Evolutionary conservation across 2,329 filamentous ascomycete species (phyloP).

Genomic region (Xylariaceae sp.): DNA sequence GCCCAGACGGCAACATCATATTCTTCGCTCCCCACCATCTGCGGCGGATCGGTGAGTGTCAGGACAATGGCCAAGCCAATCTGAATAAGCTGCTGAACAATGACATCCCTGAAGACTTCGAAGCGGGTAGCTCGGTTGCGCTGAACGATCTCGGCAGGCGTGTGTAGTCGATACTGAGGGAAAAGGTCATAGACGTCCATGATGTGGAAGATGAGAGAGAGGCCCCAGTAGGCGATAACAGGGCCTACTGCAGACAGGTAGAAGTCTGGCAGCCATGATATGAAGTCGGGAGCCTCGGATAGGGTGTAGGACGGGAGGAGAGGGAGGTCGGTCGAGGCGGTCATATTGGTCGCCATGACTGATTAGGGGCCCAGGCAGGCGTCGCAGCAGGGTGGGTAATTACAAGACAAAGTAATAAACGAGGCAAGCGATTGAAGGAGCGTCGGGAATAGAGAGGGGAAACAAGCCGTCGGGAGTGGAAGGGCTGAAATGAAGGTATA

Average conservation of each 20-base stretch:
- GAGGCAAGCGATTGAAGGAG: constrained; percentile 16
- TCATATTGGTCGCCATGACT: constrained; percentile 46
- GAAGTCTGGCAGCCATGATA: constrained; percentile 78
- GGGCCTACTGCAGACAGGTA: constrained; percentile 72
- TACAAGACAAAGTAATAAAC: constrained; percentile 12
- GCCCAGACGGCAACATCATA: constrained; percentile 92
- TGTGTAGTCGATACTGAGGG: constrained; percentile 89
- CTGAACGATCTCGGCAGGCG: constrained; percentile 82
- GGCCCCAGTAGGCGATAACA: constrained; percentile 79
- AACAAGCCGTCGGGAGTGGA: neutral
- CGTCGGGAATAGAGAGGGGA: constrained; percentile 9
- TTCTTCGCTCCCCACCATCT: constrained; percentile 71
- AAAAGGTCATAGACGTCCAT: constrained; percentile 84
- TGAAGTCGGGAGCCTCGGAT: constrained; percentile 63
- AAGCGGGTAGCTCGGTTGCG: constrained; percentile 82
- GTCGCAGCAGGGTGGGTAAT: constrained; percentile 1
- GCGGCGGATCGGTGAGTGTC: constrained; percentile 66
- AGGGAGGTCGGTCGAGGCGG: constrained; percentile 63
- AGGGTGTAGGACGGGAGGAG: constrained; percentile 81
- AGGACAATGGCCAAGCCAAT: constrained; percentile 66
- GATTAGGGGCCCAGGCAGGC: constrained; percentile 3
- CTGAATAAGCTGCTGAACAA: constrained; percentile 90
- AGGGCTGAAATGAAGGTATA: too few species aligned
- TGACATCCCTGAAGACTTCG: constrained; percentile 85
- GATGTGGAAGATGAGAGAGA: constrained; percentile 82